Conservation (phyloP, 345 rosid species). For the Leavenworthia alabamica region DNA sequence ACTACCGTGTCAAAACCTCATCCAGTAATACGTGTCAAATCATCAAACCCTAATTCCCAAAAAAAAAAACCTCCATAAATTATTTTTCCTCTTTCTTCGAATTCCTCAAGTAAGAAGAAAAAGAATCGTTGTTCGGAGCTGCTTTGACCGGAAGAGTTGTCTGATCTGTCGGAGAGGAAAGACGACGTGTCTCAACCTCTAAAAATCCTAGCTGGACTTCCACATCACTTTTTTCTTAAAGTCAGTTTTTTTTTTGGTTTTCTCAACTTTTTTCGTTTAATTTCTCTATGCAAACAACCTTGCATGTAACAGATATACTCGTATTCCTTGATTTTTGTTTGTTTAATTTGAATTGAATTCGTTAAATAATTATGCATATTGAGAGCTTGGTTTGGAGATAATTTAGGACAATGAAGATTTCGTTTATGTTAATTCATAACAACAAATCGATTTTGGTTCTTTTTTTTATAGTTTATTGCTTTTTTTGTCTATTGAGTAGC, state of each 20-base stretch:
- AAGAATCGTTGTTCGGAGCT: neutral
- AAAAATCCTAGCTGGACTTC: slow-evolving; percentile 49
- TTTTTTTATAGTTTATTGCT: too few relatives aligned
- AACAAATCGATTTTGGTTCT: too few relatives aligned
- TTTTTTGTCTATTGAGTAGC: neutral
- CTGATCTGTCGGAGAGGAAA: slow-evolving; percentile 28
- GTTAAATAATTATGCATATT: neutral
- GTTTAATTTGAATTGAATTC: too few relatives aligned
- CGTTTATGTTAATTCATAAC: neutral
- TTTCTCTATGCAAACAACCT: neutral
- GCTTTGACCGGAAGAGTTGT: slow-evolving; percentile 30
- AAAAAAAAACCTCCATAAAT: too few relatives aligned
- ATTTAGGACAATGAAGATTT: neutral
- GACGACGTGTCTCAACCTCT: too few relatives aligned
- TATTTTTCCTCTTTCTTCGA: slow-evolving; percentile 23
- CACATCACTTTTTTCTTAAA: slow-evolving; percentile 44
- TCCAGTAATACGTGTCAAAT: slow-evolving; percentile 78
- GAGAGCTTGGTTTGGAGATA: neutral
- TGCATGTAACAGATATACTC: too few relatives aligned
- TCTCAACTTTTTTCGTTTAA: neutral
- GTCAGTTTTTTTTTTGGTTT: slow-evolving; percentile 20
- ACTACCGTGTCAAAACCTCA: slow-evolving; percentile 40
- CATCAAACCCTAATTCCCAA: slow-evolving; percentile 53
- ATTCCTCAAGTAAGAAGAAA: slow-evolving; percentile 7
- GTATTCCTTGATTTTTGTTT: too few relatives aligned